Base-by-base conservation (phyloP, 208 protist genomes). In the Acanthamoeba healyi region DNA sequence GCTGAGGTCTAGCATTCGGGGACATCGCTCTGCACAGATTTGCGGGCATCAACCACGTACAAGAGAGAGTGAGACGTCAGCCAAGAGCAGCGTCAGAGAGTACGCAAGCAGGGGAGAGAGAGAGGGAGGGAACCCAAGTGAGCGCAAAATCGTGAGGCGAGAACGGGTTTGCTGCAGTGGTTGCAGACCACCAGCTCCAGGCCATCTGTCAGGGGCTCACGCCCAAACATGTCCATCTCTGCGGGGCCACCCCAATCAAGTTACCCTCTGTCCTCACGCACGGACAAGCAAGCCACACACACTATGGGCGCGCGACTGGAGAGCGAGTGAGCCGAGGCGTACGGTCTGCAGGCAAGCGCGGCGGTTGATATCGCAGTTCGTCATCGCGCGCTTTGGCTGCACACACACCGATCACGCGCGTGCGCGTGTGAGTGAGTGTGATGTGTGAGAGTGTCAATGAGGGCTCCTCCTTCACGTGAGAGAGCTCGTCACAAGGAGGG, bases 211-310 rank as follows among this genome's bases (percentile, higher is more conserved):
- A 77, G 24, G 34, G 67, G 67, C 38, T 77, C 67, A 1, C 67
- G 67, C 38, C 67, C 67, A n/a, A 77, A 77, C 38, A 77, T 77
- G 67, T 77, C 67, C 67, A 77, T 77, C 38, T 77, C 67, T 77
- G 34, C 32, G n/a, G n/a, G n/a, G n/a, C n/a, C n/a, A n/a, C n/a
- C n/a, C n/a, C n/a, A n/a, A n/a, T n/a, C n/a, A n/a, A n/a, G n/a
- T n/a, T n/a, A n/a, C n/a, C n/a, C n/a, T n/a, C n/a, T n/a, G n/a
- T n/a, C n/a, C n/a, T n/a, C n/a, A n/a, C n/a, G n/a, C n/a, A n/a
- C n/a, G n/a, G n/a, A n/a, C n/a, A n/a, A n/a, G n/a, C n/a, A n/a
- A n/a, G n/a, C n/a, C n/a, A n/a, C n/a, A n/a, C n/a, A n/a, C n/a
- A n/a, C n/a, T n/a, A 34, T 32, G 65, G 15, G 65, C 14, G 29